Percentiles rank a stretch among this genome's conserved stretches.
Evolutionary conservation across 345 rosid genomes (phyloP).

Genomic region (Geranium brycei): DNA sequence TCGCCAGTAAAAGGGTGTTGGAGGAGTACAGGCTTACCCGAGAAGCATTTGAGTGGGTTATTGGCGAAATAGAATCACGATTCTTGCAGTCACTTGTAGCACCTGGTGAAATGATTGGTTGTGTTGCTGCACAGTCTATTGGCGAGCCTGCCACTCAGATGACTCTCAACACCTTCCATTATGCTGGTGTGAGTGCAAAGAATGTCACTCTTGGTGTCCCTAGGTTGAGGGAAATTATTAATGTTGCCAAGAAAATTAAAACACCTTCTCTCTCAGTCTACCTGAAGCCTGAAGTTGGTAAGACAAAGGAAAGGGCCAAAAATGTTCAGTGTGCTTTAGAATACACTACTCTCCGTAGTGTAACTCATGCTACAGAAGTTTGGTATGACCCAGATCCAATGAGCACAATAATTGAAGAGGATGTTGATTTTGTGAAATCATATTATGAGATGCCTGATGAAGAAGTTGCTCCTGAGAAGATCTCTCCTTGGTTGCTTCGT

Average conservation of each 20-base stretch:
- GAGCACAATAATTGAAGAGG: slow-evolving; percentile 86
- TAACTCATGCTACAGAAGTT: slow-evolving; percentile 89
- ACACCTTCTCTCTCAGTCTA: slow-evolving; percentile 87
- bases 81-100: slow-evolving; percentile 86
- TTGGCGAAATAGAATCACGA: slow-evolving; percentile 92
- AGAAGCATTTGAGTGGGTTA: slow-evolving; percentile 95
- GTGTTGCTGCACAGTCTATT: slow-evolving; percentile 98
- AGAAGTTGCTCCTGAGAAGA: slow-evolving; percentile 82
- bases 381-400: slow-evolving; percentile 98
- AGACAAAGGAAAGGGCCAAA: slow-evolving; percentile 88
- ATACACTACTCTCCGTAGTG: slow-evolving; percentile 92
- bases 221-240: slow-evolving; percentile 85
- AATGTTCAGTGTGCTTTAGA: slow-evolving; percentile 93
- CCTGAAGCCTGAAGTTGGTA: slow-evolving; percentile 57
- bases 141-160: slow-evolving; percentile 99
- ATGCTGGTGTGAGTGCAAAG: slow-evolving; percentile 99
- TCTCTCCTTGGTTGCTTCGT: slow-evolving; percentile 96
- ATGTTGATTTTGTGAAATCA: slow-evolving; percentile 80
- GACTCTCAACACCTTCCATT: slow-evolving; percentile 96
- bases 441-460: slow-evolving; percentile 99
- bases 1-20: slow-evolving; percentile 94
- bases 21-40: slow-evolving; percentile 89
- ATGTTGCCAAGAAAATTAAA: slow-evolving; percentile 87
- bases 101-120: slow-evolving; percentile 98
- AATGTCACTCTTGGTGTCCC: slow-evolving; percentile 98